phyloP scores from a whole-genome alignment of 2,329 filamentous ascomycete species.

The Aspergillus chevalieri region DNA sequence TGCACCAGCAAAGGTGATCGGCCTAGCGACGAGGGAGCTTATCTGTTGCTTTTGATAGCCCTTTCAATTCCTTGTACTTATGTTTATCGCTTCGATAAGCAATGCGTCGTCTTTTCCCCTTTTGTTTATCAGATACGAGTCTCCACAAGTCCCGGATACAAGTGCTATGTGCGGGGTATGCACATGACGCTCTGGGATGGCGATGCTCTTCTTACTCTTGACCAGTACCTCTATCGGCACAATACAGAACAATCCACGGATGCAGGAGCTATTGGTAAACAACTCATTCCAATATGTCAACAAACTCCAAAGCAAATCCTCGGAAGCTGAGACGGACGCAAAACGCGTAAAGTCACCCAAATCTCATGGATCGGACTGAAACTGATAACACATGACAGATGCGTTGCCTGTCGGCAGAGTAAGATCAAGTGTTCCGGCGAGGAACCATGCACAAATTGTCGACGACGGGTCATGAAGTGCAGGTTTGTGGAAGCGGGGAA shows the following conservation, averaged over 20 bases:
- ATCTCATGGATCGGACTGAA: too few relatives aligned
- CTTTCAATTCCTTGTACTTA: too few relatives aligned
- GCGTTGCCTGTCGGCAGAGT: slow-evolving; percentile 32
- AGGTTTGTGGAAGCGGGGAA: slow-evolving; percentile 23
- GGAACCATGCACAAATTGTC: slow-evolving; percentile 30
- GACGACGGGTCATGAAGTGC: slow-evolving; percentile 19
- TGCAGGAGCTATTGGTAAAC: background rate
- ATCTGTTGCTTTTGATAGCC: too few relatives aligned
- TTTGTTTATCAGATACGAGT: background rate
- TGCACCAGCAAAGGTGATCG: too few relatives aligned
- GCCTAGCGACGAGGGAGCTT: too few relatives aligned
- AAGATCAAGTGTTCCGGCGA: slow-evolving; percentile 41
- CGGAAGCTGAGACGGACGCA: too few relatives aligned
- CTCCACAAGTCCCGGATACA: background rate
- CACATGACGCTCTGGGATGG: background rate
- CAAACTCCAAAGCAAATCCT: background rate
- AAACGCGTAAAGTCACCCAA: too few relatives aligned
- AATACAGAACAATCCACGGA: background rate
- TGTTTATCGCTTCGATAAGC: background rate
- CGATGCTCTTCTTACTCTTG: too few relatives aligned
- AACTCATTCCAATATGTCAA: background rate
- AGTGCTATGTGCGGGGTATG: background rate
- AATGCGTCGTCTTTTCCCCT: background rate
- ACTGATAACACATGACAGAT: slow-evolving; percentile 7
- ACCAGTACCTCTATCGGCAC: background rate